Conservation (phyloP, 768 basidiomycete species). For the Leccinellum luteum region DNA sequence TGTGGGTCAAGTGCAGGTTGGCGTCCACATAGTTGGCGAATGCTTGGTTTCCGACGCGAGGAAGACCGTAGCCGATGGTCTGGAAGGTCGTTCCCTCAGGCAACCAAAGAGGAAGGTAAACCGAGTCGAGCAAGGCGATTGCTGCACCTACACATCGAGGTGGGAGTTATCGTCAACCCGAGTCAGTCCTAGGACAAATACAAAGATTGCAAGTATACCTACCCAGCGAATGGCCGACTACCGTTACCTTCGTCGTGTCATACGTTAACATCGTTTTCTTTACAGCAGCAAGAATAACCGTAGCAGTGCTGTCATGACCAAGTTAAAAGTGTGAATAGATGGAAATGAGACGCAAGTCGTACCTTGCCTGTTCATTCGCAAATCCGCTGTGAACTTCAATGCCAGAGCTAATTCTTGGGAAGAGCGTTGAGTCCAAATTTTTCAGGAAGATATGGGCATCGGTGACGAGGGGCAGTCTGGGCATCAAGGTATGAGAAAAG, state of each 20-base stretch:
- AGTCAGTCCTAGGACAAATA: background rate
- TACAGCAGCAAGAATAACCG: conserved; percentile 45
- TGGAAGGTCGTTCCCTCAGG: background rate
- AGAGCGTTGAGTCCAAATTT: conserved; percentile 38
- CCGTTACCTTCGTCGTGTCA: conserved; percentile 37
- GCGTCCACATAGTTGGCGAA: conserved; percentile 24
- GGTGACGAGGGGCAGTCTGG: conserved; percentile 37
- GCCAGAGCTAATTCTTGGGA: conserved; percentile 45
- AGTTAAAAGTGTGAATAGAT: background rate
- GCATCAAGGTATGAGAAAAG: background rate
- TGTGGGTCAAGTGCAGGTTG: conserved; percentile 44
- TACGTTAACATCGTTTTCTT: conserved; percentile 36
- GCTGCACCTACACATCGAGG: conserved; percentile 32
- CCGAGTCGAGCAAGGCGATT: conserved; percentile 21
- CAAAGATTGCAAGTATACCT: background rate
- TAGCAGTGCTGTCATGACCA: conserved; percentile 36
- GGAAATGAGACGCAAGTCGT: conserved; percentile 9
- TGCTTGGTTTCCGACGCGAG: background rate
- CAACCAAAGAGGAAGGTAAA: background rate
- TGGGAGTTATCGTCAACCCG: background rate
- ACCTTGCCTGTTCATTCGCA: conserved; percentile 42
- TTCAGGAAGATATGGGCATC: conserved; percentile 40
- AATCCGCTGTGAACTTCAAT: conserved; percentile 51
- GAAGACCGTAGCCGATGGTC: conserved; percentile 23
- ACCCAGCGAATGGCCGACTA: conserved; percentile 46